Base-by-base conservation (phyloP, 179 eudicot species). In the Carnegiea gigantea region DNA sequence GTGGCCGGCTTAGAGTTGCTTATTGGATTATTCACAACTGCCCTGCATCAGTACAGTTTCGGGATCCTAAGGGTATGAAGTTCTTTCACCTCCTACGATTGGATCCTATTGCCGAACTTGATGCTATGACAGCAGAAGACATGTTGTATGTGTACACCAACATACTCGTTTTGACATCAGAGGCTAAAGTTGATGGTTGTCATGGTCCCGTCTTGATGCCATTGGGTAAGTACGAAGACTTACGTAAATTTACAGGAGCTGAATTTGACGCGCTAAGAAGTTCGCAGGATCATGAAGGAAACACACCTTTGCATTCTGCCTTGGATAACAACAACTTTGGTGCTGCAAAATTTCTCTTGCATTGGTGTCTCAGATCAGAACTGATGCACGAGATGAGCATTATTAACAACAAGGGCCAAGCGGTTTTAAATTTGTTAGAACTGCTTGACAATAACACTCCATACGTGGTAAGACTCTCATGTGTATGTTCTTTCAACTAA, bases 291-390 rank as follows among this genome's bases (percentile, higher is more conserved):
- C 26, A 73, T 21, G 28, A 73, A 20, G 76, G 76, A 21, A 23
- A 73, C 53, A 73, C 76, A 7, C 76, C 53, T 1, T 73, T 73
- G 76, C 76, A 73, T 44, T 38, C 17, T 21, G 76, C 76, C 53
- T 73, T 73, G 76, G 43, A 73, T 18, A 73, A 38, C 15, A 43
- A 44, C 9, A 73, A 73, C 54, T 73, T 73, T 43, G 76, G 48
- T 40, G 51, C 73, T 26, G 73, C 43, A 13, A 68, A 68, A 30
- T 30, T 68, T 68, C 73, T 26, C 21, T 68, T 68, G 73, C 73
- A 4, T 68, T 68, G 73, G 73, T 68, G 73, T 15, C 1, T 68
- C 18, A 30, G 3, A 68, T 68, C 73, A 28, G 73, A 30, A 68
- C 3, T 13, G 3, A 68, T 0, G 40, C 38, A 26, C 18, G 73